These are phyloP conservation scores for Rhynchospora pubera DNA, from an alignment of 176 grass and related monocot genomes.

Conservation along the genomic window DNA sequence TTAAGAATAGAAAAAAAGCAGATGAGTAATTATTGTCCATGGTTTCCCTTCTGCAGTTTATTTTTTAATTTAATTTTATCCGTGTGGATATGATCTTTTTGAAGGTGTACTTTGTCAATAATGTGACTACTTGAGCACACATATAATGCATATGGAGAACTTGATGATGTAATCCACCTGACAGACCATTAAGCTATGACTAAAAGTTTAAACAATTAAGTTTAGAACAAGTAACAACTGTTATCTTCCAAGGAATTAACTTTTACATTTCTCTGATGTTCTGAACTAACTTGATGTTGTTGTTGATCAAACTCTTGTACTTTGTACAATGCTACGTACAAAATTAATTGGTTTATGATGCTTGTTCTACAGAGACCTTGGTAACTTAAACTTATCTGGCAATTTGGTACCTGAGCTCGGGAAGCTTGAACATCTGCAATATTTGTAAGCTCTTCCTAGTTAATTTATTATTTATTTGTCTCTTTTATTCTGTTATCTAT, in stretches of 20 bases:
- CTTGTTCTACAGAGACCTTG: slow-evolving; percentile 62
- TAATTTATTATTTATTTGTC: not conserved
- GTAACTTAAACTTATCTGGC: slow-evolving; percentile 83
- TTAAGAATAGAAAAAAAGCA: no score
- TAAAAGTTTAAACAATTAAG: not conserved
- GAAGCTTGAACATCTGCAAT: slow-evolving; percentile 75
- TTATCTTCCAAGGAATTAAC: not conserved
- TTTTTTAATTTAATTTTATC: no score
- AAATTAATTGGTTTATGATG: slow-evolving; percentile 18
- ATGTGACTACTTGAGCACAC: not conserved
- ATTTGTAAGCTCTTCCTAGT: slow-evolving; percentile 69
- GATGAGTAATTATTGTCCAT: no score
- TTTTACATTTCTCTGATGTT: not conserved
- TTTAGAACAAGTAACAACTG: not conserved
- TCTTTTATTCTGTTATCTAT: slow-evolving; percentile 6
- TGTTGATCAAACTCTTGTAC: not conserved
- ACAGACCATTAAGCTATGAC: not conserved
- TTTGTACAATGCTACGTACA: not conserved
- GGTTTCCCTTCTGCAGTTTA: no score
- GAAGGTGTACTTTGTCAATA: not conserved
- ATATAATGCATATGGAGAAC: not conserved
- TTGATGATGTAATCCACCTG: not conserved
- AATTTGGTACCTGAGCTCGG: slow-evolving; percentile 84
- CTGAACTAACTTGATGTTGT: not conserved
- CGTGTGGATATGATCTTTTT: not conserved